Base-by-base conservation (phyloP, 768 basidiomycete species). In the Naganishia onofrii region DNA sequence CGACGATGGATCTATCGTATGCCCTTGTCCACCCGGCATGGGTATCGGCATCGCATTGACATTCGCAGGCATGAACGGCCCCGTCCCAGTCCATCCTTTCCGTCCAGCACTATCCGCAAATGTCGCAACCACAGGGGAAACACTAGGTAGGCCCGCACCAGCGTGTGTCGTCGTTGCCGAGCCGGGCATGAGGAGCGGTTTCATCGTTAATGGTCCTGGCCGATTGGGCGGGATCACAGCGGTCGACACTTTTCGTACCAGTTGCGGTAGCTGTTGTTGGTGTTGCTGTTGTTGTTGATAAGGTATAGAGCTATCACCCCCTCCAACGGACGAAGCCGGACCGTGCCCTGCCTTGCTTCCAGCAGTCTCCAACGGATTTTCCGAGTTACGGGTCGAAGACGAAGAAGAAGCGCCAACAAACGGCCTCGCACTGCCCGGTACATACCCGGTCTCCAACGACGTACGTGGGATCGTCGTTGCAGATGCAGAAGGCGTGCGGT, bases 361-460 rank as follows among this genome's bases (percentile, higher is more conserved):
- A 15, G 15, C 13, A 42, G 15, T 42, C 13, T 42, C 42, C 42
- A 42, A 42, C 42, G 42, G 42, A 17, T 7, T 10, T 42, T 15
- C 42, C 42, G 42, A 42, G 5, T 42, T 42, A 42, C 42, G 42
- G 15, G 42, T 17, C 42, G 42, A 42, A 17, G 42, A 42, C 42
- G 42, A 42, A 36, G 36, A 15, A 17, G 15, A 6, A n/a, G 6
- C 48, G 6, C 23, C n/a, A 12, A 34, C 38, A 19, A 63, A 63
- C 19, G 60, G 60, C 29, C 60, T 13, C 3, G 38, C 60, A 15
- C 60, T 63, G 1, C 60, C 60, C 23, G 60, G 60, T 9, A 63
- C 60, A 29, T 63, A 63, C 2, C 60, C 60, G 4, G 60, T 63
- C 38, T 63, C 60, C 34, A 63, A 29, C 9, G 60, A 63, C 19